phyloP scores from a whole-genome alignment of 768 basidiomycete species.

The Solioccasus polychromus region DNA sequence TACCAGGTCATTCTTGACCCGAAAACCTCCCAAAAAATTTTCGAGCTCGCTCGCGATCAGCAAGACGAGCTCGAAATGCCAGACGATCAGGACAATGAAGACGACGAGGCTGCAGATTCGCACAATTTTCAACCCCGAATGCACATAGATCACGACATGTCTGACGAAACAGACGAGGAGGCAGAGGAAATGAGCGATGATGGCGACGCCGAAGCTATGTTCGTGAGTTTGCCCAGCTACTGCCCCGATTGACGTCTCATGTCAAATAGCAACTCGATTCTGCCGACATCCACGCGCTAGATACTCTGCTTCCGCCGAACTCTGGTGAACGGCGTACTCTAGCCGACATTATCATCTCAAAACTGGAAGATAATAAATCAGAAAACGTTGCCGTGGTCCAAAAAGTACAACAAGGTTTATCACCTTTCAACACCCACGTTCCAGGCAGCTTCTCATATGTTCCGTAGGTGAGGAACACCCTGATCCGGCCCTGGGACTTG shows the following conservation, averaged over 20 bases:
- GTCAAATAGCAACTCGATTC: conserved; percentile 78
- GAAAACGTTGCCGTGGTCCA: conserved; percentile 53
- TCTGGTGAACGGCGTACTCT: conserved; percentile 77
- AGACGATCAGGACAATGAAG: conserved; percentile 52
- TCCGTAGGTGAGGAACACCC: conserved; percentile 48
- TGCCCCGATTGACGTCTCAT: conserved; percentile 3
- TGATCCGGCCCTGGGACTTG: conserved; percentile 84
- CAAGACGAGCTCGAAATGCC: conserved; percentile 81
- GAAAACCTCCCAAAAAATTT: conserved; percentile 81
- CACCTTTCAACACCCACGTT: background rate
- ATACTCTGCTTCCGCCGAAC: conserved; percentile 74
- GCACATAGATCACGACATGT: conserved; percentile 45
- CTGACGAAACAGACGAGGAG: conserved; percentile 51
- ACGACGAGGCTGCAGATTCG: conserved; percentile 28
- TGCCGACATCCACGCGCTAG: conserved; percentile 82
- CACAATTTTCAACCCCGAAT: conserved; percentile 24
- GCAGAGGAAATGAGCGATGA: conserved; percentile 19
- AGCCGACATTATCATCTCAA: conserved; percentile 96
- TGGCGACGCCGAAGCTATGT: conserved; percentile 54
- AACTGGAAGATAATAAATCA: conserved; percentile 69
- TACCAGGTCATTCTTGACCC: conserved; percentile 68
- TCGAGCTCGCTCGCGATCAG: conserved; percentile 90
- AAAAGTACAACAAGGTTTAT: conserved; percentile 57
- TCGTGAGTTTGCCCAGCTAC: conserved; percentile 41
- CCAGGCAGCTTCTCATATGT: conserved; percentile 5